Evolutionary conservation across 2,329 filamentous ascomycete genomes (phyloP).

Genomic region (Aulographum hederae): DNA sequence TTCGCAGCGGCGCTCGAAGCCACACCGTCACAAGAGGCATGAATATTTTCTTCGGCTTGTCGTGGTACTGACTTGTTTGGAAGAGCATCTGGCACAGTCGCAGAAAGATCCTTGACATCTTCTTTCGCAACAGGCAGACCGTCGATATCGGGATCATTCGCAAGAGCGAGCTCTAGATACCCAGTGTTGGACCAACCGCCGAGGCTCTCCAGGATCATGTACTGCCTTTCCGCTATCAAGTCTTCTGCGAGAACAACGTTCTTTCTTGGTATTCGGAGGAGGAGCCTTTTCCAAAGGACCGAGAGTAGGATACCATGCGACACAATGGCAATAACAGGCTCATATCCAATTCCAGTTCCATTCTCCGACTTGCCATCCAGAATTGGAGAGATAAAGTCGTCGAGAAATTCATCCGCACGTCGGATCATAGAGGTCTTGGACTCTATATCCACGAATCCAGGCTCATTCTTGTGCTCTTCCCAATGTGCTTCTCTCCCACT

Average conservation of each 20-base stretch:
- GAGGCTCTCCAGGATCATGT: conserved; percentile 29
- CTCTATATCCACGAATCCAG: conserved; percentile 42
- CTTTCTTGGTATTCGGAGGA: conserved; percentile 32
- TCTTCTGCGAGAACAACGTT: conserved; percentile 18
- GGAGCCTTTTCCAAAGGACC: conserved; percentile 45
- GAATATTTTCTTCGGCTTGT: background rate
- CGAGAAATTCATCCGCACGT: conserved; percentile 49
- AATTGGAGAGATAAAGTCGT: conserved; percentile 41
- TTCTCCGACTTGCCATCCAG: conserved; percentile 16
- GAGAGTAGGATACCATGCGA: conserved; percentile 71
- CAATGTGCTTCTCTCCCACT: conserved; percentile 20
- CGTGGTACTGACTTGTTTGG: background rate
- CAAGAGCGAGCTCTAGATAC: conserved; percentile 32
- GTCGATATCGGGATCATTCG: background rate
- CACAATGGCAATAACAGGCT: conserved; percentile 40
- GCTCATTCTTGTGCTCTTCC: conserved; percentile 20
- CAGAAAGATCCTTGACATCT: background rate
- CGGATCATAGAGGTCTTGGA: conserved; percentile 45
- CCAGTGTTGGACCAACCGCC: conserved; percentile 50
- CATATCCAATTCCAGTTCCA: background rate
- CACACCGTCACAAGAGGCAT: background rate
- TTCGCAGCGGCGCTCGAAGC: background rate
- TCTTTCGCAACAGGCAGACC: background rate
- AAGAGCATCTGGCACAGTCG: background rate
- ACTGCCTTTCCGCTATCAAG: conserved; percentile 9